Evolutionary conservation across 140 eudicot genomes (phyloP).

Genomic region (Oenanthe javanica): DNA sequence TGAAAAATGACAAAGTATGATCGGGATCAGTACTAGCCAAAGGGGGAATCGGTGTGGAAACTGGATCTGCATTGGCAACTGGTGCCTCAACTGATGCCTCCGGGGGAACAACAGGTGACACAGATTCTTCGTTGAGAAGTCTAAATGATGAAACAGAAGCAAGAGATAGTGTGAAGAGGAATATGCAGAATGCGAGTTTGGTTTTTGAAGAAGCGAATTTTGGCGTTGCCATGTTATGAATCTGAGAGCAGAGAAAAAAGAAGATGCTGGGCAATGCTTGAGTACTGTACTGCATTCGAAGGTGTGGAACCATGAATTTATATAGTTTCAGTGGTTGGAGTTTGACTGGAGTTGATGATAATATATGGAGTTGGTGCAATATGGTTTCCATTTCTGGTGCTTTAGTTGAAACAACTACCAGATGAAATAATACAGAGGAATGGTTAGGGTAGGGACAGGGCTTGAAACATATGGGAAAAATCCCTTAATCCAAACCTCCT

Average conservation of each 20-base stretch:
- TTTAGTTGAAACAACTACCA: conserved; percentile 9
- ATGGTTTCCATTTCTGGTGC: neutral
- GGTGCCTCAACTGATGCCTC: neutral
- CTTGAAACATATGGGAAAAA: neutral
- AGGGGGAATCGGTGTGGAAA: conserved; percentile 8
- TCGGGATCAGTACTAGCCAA: conserved; percentile 22
- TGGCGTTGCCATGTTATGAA: neutral
- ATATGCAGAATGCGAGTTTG: conserved; percentile 4
- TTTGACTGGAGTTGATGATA: conserved; percentile 8
- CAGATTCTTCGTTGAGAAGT: conserved; percentile 14
- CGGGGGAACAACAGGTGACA: neutral
- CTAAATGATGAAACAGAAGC: conserved; percentile 13
- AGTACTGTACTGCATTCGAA: neutral
- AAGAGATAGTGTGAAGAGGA: conserved; percentile 7
- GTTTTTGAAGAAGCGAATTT: neutral
- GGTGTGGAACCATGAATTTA: conserved; percentile 2
- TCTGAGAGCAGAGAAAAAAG: neutral
- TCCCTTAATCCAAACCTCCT: neutral
- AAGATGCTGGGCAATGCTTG: neutral
- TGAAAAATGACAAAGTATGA: conserved; percentile 48
- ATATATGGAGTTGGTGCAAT: conserved; percentile 10
- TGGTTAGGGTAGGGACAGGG: conserved; percentile 12
- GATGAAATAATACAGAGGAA: conserved; percentile 7
- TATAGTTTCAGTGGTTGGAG: neutral
- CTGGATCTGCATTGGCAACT: neutral